Base-by-base conservation (phyloP, 2,329 filamentous ascomycete genomes). In the Botryosphaeria dothidea region DNA sequence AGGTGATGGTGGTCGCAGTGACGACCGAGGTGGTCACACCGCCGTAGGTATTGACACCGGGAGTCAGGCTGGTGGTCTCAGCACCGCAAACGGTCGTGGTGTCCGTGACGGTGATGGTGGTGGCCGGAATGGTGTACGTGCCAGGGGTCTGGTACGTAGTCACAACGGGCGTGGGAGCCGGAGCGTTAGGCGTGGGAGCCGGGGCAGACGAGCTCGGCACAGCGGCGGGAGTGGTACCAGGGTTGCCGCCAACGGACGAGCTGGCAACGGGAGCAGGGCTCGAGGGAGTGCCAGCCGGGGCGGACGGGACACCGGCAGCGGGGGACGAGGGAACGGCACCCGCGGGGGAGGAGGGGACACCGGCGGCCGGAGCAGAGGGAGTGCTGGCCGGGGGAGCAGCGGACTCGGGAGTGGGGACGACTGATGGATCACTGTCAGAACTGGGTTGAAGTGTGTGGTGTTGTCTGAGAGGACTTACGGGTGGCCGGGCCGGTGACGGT, bases 111-210 rank as follows among this genome's bases (percentile, higher is more conserved):
- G 86, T 89, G 69, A 91, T 74, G 68, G 90, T 93, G 70, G 85
- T 90, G 66, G 90, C 89, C 70, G 88, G 88, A 83, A 92, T 87
- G 70, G 90, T 92, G 83, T 92, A 93, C 68, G 85, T 86, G 78
- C 90, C 90, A 34, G 90, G 86, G 51, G 87, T 88, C 62, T 86
- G 80, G 83, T 84, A 89, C 54, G 76, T 80, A 68, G 82, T 83
- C 62, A 83, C 77, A 58, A 76, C 75, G 46, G 81, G 79, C 45
- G 82, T 85, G 17, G 72, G 70, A 31, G 72, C 66, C 17, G 71
- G 71, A 19, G 62, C 62, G 29, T 71, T 68, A 54, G 69, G 67
- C 66, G 69, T 63, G 21, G 38, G 38, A 41, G 38, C 38, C 38
- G 38, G 38, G 38, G 74, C 72, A 31, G 71, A 69, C 34, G 41